phyloP scores from a whole-genome alignment of 805 yeast genomes.

The Kregervanrija fluxuum region DNA sequence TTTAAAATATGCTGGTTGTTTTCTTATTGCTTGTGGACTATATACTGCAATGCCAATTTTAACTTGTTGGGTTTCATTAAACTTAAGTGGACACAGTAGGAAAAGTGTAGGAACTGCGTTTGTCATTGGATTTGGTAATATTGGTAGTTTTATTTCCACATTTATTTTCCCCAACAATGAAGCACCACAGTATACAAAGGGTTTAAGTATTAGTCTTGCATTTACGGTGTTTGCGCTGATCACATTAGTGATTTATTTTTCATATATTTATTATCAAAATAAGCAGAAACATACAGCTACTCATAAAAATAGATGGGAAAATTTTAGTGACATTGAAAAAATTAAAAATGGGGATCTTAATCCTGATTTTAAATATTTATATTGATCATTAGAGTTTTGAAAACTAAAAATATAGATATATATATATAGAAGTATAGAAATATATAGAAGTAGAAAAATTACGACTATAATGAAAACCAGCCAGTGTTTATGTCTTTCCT shows the following conservation, averaged over 20 bases:
- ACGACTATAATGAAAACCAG: no score
- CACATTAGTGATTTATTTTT: conserved; percentile 26
- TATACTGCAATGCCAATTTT: conserved; percentile 64
- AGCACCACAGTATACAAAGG: conserved; percentile 53
- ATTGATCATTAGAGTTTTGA: conserved; percentile 17
- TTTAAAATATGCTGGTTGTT: conserved; percentile 56
- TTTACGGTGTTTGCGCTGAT: conserved; percentile 36
- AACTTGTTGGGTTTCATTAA: conserved; percentile 60
- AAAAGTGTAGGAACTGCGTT: conserved; percentile 42
- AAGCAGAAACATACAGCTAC: conserved; percentile 28
- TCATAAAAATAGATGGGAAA: conserved; percentile 24
- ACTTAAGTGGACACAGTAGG: conserved; percentile 56
- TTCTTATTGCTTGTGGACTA: conserved; percentile 50
- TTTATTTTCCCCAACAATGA: conserved; percentile 47
- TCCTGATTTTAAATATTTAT: conserved; percentile 41
- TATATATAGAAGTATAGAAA: no score
- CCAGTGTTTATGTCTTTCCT: no score
- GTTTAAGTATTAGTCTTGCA: conserved; percentile 45
- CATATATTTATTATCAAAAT: conserved; percentile 26
- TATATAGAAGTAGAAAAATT: no score
- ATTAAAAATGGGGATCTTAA: conserved; percentile 30
- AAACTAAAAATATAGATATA: no score
- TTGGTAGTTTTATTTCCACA: conserved; percentile 63
- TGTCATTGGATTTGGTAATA: conserved; percentile 66
- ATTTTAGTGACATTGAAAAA: conserved; percentile 20